Percentiles rank a stretch among this genome's conserved stretches.
These are phyloP conservation scores for Serendipita sp. DNA, from an alignment of 768 basidiomycete genomes.

Conservation along the genomic window DNA sequence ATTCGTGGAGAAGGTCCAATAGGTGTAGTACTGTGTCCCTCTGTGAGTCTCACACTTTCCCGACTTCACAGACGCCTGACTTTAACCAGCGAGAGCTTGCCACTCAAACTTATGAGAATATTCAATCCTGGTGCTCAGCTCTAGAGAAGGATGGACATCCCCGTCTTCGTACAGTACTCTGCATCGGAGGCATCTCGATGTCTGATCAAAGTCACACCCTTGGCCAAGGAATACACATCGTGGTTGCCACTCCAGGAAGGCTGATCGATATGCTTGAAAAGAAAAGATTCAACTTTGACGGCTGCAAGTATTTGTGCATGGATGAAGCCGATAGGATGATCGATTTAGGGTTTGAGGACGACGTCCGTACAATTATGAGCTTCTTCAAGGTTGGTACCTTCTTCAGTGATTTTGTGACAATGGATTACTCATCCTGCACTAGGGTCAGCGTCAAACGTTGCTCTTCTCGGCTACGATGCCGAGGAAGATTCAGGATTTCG, in stretches of 20 bases:
- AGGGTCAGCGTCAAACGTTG: constrained; percentile 93
- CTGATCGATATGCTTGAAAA: constrained; percentile 98
- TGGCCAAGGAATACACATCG: constrained; percentile 83
- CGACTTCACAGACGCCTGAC: neutral
- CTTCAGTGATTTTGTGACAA: neutral
- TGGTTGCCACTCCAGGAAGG: constrained; percentile 92
- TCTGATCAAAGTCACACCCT: constrained; percentile 88
- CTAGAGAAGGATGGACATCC: constrained; percentile 78
- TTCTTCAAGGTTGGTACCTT: constrained; percentile 68
- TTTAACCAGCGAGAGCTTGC: constrained; percentile 61
- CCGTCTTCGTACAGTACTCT: constrained; percentile 70
- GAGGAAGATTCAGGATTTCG: constrained; percentile 96
- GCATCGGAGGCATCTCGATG: constrained; percentile 98
- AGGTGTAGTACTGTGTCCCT: constrained; percentile 93
- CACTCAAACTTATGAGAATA: constrained; percentile 91
- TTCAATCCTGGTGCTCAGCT: constrained; percentile 70
- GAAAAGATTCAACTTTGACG: constrained; percentile 78
- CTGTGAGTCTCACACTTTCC: constrained; percentile 21
- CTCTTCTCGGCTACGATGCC: constrained; percentile 99
- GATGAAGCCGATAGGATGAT: constrained; percentile 99
- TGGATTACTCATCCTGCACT: neutral
- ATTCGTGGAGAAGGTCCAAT: constrained; percentile 90
- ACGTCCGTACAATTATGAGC: constrained; percentile 97
- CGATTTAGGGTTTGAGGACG: constrained; percentile 96
- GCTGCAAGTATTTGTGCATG: constrained; percentile 95